Percentiles rank a stretch among this genome's conserved stretches.
Conservation (phyloP, 2,329 filamentous ascomycete species). For the Fusarium caatingaense region DNA sequence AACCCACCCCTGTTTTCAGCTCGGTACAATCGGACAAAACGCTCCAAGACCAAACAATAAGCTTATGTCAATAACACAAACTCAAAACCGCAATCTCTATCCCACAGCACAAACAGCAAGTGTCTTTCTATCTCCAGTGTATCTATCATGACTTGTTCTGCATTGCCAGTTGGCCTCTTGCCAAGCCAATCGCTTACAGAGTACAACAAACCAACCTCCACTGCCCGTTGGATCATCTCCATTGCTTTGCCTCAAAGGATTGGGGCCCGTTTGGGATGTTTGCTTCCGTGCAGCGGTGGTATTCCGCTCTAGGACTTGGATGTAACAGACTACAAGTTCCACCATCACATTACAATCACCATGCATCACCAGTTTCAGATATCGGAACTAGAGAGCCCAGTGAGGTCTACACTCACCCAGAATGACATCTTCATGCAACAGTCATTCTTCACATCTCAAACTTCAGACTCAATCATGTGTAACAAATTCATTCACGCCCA, state of each 20-base stretch:
- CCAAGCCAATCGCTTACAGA: not conserved
- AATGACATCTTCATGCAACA: not conserved
- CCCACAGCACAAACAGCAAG: not conserved
- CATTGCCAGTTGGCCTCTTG: not conserved
- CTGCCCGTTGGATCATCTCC: conserved; percentile 5
- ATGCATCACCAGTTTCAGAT: not conserved
- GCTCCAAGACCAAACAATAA: not conserved
- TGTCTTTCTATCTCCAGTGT: not conserved
- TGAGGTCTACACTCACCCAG: too few relatives aligned
- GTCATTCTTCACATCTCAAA: not conserved
- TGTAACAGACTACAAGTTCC: too few relatives aligned
- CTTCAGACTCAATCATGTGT: not conserved
- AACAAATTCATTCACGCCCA: conserved; percentile 30
- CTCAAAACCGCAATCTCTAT: not conserved
- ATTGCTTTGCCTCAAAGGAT: not conserved
- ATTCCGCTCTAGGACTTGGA: too few relatives aligned
- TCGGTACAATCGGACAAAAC: conserved; percentile 21
- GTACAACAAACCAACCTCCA: not conserved
- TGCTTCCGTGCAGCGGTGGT: too few relatives aligned
- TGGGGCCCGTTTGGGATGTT: not conserved
- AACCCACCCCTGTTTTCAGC: conserved; percentile 15
- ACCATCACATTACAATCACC: not conserved
- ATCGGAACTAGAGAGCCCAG: too few relatives aligned
- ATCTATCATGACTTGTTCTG: not conserved
- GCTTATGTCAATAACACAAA: not conserved